These are phyloP conservation scores for Dipodascus geniculatus DNA, from an alignment of 805 yeast genomes.

Conservation along the genomic window DNA sequence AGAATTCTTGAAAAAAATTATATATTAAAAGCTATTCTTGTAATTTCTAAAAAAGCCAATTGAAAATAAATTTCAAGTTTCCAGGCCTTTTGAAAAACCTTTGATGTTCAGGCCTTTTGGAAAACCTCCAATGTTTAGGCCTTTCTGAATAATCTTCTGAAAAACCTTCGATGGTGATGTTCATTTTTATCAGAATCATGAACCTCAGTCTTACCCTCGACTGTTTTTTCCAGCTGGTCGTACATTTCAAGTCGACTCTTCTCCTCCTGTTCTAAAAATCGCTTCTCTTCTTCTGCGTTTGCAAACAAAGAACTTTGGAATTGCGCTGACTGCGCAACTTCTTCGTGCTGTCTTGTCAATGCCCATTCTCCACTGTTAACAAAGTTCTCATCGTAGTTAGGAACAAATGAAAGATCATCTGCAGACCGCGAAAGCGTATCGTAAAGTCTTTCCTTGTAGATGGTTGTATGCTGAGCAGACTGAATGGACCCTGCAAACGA, in stretches of 20 bases:
- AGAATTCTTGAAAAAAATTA: background rate
- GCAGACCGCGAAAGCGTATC: background rate
- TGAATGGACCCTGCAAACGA: background rate
- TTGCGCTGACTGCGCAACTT: background rate
- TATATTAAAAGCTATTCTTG: background rate
- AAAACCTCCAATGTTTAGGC: background rate
- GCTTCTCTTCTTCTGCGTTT: background rate
- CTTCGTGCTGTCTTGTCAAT: background rate
- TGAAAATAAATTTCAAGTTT: background rate
- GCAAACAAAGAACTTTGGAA: background rate
- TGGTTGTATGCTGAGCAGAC: background rate
- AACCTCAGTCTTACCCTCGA: background rate
- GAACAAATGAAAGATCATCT: background rate
- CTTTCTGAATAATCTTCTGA: background rate
- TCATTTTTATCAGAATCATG: background rate
- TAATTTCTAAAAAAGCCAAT: background rate
- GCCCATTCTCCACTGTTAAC: background rate
- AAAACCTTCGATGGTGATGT: background rate
- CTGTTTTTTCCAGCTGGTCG: background rate
- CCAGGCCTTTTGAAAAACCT: background rate
- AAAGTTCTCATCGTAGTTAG: background rate
- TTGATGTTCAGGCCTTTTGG: background rate
- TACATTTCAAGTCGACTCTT: background rate
- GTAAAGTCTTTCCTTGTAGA: background rate
- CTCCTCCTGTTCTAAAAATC: background rate